Evolutionary conservation across 768 basidiomycete species (phyloP), one percentile per base, ranked within the genome.

Genomic region (Phylloporus sp.): DNA sequence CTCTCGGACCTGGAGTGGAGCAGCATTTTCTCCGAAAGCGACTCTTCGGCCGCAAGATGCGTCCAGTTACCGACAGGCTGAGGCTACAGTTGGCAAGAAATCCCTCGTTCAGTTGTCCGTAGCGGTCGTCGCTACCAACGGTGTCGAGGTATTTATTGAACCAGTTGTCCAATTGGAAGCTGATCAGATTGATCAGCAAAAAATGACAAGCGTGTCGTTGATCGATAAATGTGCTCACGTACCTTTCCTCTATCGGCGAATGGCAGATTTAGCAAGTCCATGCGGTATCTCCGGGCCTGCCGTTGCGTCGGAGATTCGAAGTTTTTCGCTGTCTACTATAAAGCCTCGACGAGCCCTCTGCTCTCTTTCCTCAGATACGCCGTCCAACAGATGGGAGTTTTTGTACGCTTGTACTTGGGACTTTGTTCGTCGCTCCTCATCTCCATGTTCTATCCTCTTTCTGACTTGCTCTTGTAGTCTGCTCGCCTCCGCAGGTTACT

Each of bases 301-400:
- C 45, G 16, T 58, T 56, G 24, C 18, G 63, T 63, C 65, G 63
- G 66, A 63, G 61, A 54, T 68, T 54, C 11, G 61, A 53, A 63
- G 53, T 24, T 52, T 47, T 46, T 20, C 35, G 24, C 31, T 10
- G 6, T 2, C 38, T 29, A 16, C 22, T 60, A 66, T 63, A 66
- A 66, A 63, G 23, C 45, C 50, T 48, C 20, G 35, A 40, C 22
- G 38, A 29, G 4, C 28, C 15, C 22, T 1, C 29, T 38, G 8
- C 1, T 13, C n/a, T 0, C 5, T 48, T 50, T 44, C 56, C 49
- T 51, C 66, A 63, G 53, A 57, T 50, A 49, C 57, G 32, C 49
- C 63, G 58, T 63, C 66, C 66, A 68, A 66, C 65, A 68, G 64
- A 66, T 66, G 65, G 66, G 66, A 66, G 50, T 58, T 59, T 66